Base-by-base conservation (phyloP, 2,329 filamentous ascomycete species). In the Annulohypoxylon truncatum region DNA sequence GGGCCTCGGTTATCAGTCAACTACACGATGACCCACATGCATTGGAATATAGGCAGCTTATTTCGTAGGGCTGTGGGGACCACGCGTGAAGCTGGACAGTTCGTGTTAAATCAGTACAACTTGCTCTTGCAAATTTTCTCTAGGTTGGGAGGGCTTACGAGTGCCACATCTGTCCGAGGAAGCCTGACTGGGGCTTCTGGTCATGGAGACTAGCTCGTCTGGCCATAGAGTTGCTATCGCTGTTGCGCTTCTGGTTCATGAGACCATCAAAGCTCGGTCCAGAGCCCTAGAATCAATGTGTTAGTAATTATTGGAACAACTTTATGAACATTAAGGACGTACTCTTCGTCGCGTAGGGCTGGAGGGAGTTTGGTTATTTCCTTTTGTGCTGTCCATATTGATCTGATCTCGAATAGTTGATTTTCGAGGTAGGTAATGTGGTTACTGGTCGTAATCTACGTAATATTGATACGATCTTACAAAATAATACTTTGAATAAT, bases 121-220 rank as follows among this genome's bases (percentile, higher is more conserved):
- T 2, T 53, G 12, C 46, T 24, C 8, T 33, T 13, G 24, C 8
- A 6, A 20, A 15, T 28, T 28, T 7, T 15, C 12, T 7, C 3
- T 12, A n/a, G 9, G 6, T 42, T 7, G 5, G 9, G 31, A 42
- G 10, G 1, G 73, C 84, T 56, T 76, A 88, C 86, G 83, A 87
- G 70, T 87, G 81, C 83, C 87, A 89, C 79, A 87, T 82, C 66
- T 82, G 79, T 57, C 83, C 84, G 54, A 88, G 78, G 67, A 88
- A 77, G 40, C 85, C 85, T 1, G 81, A 73, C 52, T 80, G 76
- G 12, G 79, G 80, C 63, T 81, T 81, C 73, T 88, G 86, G 61
- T 89, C 86, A 28, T 80, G 80, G 70, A 88, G 78, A 72, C 85
- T 87, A 72, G 84, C 82, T 4, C 86, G 84, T 12, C 86, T 83